Evolutionary conservation across 352 stramenopile species (phyloP), one percentile per base, ranked within the genome.

Genomic region (Blastocystis sp.): DNA sequence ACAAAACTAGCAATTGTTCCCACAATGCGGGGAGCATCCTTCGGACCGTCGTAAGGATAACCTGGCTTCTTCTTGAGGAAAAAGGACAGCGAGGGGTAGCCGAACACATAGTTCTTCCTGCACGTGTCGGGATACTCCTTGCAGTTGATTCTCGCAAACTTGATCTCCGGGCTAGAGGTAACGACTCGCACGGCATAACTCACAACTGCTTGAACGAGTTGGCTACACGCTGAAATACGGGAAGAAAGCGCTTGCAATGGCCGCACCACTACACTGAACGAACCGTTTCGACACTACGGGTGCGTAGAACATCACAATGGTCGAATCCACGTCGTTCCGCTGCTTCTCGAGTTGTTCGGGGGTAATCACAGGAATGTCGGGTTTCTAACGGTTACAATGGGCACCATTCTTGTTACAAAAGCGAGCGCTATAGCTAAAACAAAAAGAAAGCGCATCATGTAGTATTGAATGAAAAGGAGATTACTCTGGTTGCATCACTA

Each of bases 221-320:
- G 14, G 51, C 69, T 18, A 81, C 42, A 46, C 63, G 69, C 46
- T 59, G 46, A 40, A 65, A 81, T 27, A 32, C 36, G 4, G 69
- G 69, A 1, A 44, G n/a, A 64, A 65, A 81, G 18, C 69, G 69
- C 36, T 81, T 81, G 36, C 69, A 81, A 61, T 81, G 48, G 40
- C 18, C 27, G 29, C 69, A 81, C 32, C 69, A 48, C 69, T 81
- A 65, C 3, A 7, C 7, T 81, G n/a, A 81, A 16, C 2, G 21
- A 32, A 8, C 18, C n/a, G 27, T 4, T 44, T 16, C 44, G 0
- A 21, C 4, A 75, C 46, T 64, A 64, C 48, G 11, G 40, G 21
- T 7, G 40, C 40, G 29, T 81, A 81, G 34, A 49, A 64, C 69
- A 48, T 46, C 4, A 81, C 21, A 29, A 81, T 48, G 18, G 63